A percentile compares a stretch with the other conserved stretches of the same genome.
These are phyloP conservation scores for Lanmaoa rubissima DNA, from an alignment of 768 basidiomycete genomes.

Conservation along the genomic window DNA sequence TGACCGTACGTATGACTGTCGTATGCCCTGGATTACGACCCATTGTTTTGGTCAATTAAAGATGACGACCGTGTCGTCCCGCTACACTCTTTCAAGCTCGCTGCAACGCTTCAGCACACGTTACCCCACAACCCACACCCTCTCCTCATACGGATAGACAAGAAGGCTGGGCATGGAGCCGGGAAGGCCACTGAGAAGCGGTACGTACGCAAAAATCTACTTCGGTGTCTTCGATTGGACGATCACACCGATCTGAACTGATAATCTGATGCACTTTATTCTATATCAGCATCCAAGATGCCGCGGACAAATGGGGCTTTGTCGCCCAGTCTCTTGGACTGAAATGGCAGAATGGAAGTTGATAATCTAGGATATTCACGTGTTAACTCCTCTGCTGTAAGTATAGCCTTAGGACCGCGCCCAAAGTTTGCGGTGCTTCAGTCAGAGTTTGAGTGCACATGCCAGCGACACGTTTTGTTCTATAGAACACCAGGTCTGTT, in stretches of 20 bases:
- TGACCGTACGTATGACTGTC: constrained; percentile 56
- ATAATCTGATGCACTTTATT: constrained; percentile 11
- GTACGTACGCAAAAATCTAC: constrained; percentile 30
- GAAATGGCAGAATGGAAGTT: constrained; percentile 30
- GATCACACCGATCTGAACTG: not conserved
- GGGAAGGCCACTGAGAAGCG: constrained; percentile 75
- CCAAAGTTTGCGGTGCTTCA: not conserved
- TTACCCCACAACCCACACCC: constrained; percentile 68
- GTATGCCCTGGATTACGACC: not conserved
- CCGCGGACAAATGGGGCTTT: constrained; percentile 77
- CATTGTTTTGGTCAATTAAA: constrained; percentile 25
- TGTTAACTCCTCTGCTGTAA: not conserved
- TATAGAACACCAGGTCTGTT: not conserved
- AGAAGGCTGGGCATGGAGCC: constrained; percentile 77
- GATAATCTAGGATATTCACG: constrained; percentile 1
- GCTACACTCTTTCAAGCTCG: constrained; percentile 80
- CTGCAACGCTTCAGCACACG: constrained; percentile 71
- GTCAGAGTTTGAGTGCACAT: not conserved
- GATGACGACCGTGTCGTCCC: constrained; percentile 89
- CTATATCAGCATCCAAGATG: constrained; percentile 62
- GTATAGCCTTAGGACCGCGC: not conserved
- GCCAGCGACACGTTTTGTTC: not conserved
- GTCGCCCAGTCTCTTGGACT: constrained; percentile 64
- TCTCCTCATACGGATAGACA: constrained; percentile 72
- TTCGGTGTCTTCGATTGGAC: not conserved